A percentile compares a stretch with the other conserved stretches of the same genome.
Conservation (phyloP, 176 grass and related monocot species). For the Triticum dicoccoides region DNA sequence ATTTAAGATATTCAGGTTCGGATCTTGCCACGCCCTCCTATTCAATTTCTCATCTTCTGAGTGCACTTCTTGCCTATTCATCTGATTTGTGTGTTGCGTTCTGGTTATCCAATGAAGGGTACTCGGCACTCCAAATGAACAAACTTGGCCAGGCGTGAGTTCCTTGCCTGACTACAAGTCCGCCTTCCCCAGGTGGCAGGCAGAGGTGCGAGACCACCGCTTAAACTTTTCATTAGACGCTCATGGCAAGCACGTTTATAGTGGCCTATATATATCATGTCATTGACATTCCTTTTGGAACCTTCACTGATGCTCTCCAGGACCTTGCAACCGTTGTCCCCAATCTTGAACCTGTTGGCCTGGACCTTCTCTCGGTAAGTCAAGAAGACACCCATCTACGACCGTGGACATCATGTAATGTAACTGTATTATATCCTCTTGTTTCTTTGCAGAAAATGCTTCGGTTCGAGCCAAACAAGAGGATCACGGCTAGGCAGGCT, state of each 20-base stretch:
- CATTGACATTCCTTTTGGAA: conserved; percentile 17
- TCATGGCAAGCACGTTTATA: not conserved
- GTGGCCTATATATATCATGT: not conserved
- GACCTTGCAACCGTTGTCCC: conserved; percentile 65
- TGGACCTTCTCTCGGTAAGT: conserved; percentile 94
- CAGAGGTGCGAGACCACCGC: conserved; percentile 48
- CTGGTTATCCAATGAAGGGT: conserved; percentile 45
- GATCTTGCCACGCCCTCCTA: not conserved
- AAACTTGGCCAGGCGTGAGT: conserved; percentile 88
- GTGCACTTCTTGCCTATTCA: not conserved
- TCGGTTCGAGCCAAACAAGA: conserved; percentile 73
- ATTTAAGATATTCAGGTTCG: conserved; percentile 96
- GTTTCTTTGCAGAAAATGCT: conserved; percentile 76
- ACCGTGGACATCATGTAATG: not conserved
- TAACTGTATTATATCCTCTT: not conserved
- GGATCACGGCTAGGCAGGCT: conserved; percentile 79
- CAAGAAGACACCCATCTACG: not conserved
- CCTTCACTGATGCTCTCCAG: conserved; percentile 31
- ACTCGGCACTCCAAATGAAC: conserved; percentile 87
- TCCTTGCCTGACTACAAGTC: conserved; percentile 83
- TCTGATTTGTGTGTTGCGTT: conserved; percentile 17
- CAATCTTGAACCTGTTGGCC: conserved; percentile 68
- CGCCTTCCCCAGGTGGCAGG: conserved; percentile 81
- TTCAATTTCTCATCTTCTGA: conserved; percentile 6
- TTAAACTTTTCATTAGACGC: conserved; percentile 9